Evolutionary conservation across 208 protist genomes (phyloP), one percentile per base, ranked within the genome.

Genomic region (Acanthamoeba rhysodes): DNA sequence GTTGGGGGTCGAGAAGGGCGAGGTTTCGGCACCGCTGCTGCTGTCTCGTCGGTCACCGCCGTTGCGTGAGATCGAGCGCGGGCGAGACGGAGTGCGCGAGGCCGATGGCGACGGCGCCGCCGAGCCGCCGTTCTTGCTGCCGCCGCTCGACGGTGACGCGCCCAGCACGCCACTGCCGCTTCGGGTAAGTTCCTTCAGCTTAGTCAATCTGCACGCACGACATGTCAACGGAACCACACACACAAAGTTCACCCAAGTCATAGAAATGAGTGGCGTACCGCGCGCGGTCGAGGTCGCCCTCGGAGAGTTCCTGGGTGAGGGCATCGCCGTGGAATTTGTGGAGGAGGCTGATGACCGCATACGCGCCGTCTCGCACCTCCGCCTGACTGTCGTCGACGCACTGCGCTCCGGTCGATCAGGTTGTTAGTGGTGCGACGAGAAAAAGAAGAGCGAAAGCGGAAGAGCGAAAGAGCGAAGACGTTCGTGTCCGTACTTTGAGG

Each of bases 301-400:
- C 84, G 8, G 84, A 16, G 20, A 94, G 64, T 4, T 72, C 66
- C 37, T 94, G 88, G 14, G 68, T 29, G 34, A 94, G 78, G 34
- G 57, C 48, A 1, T 94, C 88, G 29, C 88, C 88, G 64, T 94
- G 68, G 45, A 55, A 80, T 34, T 80, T 62, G 48, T 18, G 18
- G 9, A 94, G 68, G 27, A 78, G 37, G 45, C 45, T 62, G n/a
- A 94, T 66, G 29, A 94, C 50, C 16, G 57, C 12, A 62, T 55
- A 94, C 1, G 88, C 88, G 24, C 16, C 59, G 64, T 94, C 88
- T 1, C 88, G 88, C n/a, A 94, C 88, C 34, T 94, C 66, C 9
- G 88, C 88, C 37, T 94, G 88, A 9, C 64, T 94, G 88, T 94
- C 88, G 29, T 94, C 88, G 24, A 78, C 66, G 32, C 88, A 94